Conservation (phyloP, 495 filamentous ascomycete genomes). For the Penicillium lividum region DNA sequence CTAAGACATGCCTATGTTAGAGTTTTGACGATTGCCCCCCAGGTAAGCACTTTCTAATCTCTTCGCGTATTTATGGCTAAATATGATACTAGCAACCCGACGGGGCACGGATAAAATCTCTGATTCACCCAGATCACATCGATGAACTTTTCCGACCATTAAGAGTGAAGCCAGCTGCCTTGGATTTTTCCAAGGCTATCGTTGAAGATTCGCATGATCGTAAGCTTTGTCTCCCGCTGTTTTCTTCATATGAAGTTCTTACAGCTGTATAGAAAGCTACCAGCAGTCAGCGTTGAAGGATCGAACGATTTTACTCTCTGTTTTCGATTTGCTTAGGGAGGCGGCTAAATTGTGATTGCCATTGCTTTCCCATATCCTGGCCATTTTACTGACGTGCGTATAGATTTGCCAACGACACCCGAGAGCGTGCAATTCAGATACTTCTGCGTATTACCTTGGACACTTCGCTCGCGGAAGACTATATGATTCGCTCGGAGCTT, state of each 20-base stretch:
- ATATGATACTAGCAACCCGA: conserved; percentile 19
- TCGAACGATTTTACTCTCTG: conserved; percentile 18
- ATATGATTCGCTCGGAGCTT: conserved; percentile 40
- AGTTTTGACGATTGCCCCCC: conserved; percentile 44
- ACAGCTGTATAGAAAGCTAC: conserved; percentile 6
- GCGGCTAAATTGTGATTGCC: conserved; percentile 31
- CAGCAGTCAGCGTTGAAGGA: conserved; percentile 10
- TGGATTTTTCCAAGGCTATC: conserved; percentile 29
- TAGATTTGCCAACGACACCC: conserved; percentile 38
- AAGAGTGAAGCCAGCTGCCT: conserved; percentile 33
- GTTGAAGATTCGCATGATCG: conserved; percentile 27
- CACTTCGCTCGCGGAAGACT: conserved; percentile 46
- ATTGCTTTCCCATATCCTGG: background rate
- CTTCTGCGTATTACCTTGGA: conserved; percentile 65
- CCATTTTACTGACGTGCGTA: conserved; percentile 12
- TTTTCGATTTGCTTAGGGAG: conserved; percentile 34
- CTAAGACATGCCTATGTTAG: conserved; percentile 66
- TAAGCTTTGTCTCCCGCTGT: conserved; percentile 9
- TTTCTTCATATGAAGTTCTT: background rate
- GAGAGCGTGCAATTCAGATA: conserved; percentile 37
- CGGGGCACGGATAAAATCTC: conserved; percentile 23
- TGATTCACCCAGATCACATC: conserved; percentile 36
- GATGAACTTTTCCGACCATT: conserved; percentile 36
- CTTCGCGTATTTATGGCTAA: conserved; percentile 2
- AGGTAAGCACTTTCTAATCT: background rate